These are phyloP conservation scores for Fusarium sp. DNA, from an alignment of 2,329 filamentous ascomycete species.

Conservation along the genomic window DNA sequence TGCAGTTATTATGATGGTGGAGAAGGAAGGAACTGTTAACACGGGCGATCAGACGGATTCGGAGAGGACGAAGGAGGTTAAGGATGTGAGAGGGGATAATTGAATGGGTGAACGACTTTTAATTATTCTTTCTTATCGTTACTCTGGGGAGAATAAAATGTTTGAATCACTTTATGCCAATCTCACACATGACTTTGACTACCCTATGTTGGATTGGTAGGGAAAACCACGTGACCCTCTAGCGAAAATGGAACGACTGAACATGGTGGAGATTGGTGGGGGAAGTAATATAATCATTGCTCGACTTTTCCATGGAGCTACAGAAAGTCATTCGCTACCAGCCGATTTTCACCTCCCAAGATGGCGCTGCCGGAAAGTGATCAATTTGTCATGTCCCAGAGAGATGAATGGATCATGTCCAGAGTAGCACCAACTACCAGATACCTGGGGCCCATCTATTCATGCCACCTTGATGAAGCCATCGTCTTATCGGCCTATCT, in stretches of 20 bases:
- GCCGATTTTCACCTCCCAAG: too few relatives aligned
- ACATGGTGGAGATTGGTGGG: too few relatives aligned
- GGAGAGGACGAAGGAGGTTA: constrained; percentile 36
- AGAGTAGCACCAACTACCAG: background rate
- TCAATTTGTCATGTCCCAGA: background rate
- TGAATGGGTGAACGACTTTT: background rate
- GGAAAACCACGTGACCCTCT: background rate
- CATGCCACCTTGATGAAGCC: constrained; percentile 6
- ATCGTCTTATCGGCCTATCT: constrained; percentile 14
- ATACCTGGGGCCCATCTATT: too few relatives aligned
- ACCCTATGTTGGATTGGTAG: too few relatives aligned
- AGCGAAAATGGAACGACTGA: too few relatives aligned
- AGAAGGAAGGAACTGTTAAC: constrained; percentile 49
- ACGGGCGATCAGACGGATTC: constrained; percentile 45
- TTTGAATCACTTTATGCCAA: too few relatives aligned
- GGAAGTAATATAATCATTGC: too few relatives aligned
- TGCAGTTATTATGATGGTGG: constrained; percentile 53
- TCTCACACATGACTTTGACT: rapidly evolving
- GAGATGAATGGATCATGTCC: background rate
- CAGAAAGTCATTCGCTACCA: too few relatives aligned
- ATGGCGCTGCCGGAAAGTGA: too few relatives aligned
- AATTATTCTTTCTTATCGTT: too few relatives aligned
- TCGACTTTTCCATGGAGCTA: too few relatives aligned
- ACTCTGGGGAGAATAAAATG: too few relatives aligned
- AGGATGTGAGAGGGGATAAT: constrained; percentile 31